phyloP scores from a whole-genome alignment of 345 rosid genomes.

The Citropsis articulata region DNA sequence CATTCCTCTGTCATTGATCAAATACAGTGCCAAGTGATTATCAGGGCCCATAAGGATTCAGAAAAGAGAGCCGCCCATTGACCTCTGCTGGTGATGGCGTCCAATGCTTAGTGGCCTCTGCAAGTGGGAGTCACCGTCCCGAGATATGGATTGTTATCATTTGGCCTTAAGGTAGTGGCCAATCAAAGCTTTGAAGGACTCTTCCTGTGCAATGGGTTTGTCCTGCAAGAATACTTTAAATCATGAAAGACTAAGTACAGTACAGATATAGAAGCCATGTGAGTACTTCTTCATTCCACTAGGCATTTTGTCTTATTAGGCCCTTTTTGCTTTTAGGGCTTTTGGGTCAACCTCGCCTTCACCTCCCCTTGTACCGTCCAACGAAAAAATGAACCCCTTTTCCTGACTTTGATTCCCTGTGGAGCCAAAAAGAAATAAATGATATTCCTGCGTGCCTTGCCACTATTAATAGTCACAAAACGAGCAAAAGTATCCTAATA shows the following conservation, averaged over 20 bases:
- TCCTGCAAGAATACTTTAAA: conserved; percentile 35
- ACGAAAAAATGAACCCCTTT: conserved; percentile 12
- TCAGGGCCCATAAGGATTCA: conserved; percentile 39
- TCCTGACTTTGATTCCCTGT: conserved; percentile 6
- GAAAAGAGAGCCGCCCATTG: conserved; percentile 41
- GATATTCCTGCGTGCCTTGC: conserved; percentile 6
- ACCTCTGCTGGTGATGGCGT: conserved; percentile 36
- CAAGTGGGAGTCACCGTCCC: conserved; percentile 57
- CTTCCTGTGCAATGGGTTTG: conserved; percentile 29
- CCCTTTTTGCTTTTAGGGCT: conserved; percentile 20
- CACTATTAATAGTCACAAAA: conserved; percentile 4
- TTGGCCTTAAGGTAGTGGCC: conserved; percentile 38
- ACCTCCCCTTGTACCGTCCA: conserved; percentile 19
- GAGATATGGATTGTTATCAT: conserved; percentile 36
- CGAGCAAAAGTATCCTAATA: neutral
- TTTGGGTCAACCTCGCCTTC: conserved; percentile 28
- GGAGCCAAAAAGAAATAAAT: conserved; percentile 12
- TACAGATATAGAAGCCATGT: conserved; percentile 28
- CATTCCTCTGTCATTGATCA: conserved; percentile 27
- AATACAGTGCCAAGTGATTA: conserved; percentile 28
- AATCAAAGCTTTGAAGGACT: conserved; percentile 35
- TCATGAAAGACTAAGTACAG: conserved; percentile 49
- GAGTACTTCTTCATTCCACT: conserved; percentile 26
- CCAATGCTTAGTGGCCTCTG: conserved; percentile 44
- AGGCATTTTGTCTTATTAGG: conserved; percentile 28